Base-by-base conservation (phyloP, 2,329 filamentous ascomycete genomes). In the Fusarium duplospermum region DNA sequence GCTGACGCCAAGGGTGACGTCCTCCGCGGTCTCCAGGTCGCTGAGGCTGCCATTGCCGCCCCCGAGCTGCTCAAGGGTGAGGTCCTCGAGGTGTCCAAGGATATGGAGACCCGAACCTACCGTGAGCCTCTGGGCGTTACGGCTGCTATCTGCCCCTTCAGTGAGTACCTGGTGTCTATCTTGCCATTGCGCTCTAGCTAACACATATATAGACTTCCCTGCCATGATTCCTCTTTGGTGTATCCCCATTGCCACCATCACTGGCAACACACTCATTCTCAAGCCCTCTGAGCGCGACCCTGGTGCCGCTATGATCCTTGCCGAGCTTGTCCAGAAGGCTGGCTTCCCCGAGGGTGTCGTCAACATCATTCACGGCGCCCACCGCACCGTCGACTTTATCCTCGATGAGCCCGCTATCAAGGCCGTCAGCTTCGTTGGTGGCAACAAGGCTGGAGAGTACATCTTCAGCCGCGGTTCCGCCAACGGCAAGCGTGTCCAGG, bases 141-240 rank as follows among this genome's bases (percentile, higher is more conserved):
- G 50, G 93, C 93, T 67, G 93, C 94, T 67, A 96, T 96, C 77
- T 96, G 94, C 87, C 94, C 94, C 2, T 96, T 96, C 81, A 96
- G 92, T 94, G 82, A 83, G 91, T 85, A 60, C 38, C 20, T 31
- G n/a, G 16, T 27, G 22, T 20, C 20, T 18, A 50, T 11, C 5
- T 3, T 24, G 29, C n/a, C n/a, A 45, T n/a, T 18, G 11, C 20
- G 2, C 22, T 24, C 13, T 38, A 13, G 58, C 71, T 77, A 66
- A 78, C 56, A n/a, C 7, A 4, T 31, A n/a, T 20, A 3, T 70
- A 94, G 92, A 96, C 87, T 96, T 96, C 85, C 94, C 94, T 50
- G 94, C 94, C 77, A 97, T 97, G 94, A 96, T 97, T 82, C 94
- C 94, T 4, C 88, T 97, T n/a, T 97, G 94, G 94, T 94, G 90